A percentile compares a stretch with the other conserved stretches of the same genome.
phyloP scores from a whole-genome alignment of 441 rosid species.

The Populus hybrid region DNA sequence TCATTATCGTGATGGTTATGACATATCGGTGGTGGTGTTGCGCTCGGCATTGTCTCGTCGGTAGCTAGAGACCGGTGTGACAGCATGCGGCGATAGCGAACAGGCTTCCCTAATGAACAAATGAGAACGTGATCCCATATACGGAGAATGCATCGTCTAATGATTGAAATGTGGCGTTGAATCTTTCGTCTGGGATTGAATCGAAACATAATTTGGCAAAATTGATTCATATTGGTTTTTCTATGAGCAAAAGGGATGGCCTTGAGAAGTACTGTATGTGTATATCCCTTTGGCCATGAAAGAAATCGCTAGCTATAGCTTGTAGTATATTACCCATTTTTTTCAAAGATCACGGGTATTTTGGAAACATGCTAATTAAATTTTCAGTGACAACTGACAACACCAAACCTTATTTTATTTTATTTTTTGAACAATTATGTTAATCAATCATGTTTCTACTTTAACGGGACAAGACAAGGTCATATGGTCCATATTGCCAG shows the following conservation, averaged over 20 bases:
- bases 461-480: conserved; percentile 28
- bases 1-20: conserved; percentile 28
- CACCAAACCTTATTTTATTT: conserved; percentile 14
- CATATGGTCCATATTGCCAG: conserved; percentile 10
- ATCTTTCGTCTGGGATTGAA: conserved; percentile 38
- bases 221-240: conserved; percentile 19
- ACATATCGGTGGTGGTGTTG: not conserved
- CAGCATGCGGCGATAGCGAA: conserved; percentile 41
- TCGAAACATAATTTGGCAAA: conserved; percentile 26
- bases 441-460: conserved; percentile 27
- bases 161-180: conserved; percentile 44
- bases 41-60: not conserved
- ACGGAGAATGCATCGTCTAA: conserved; percentile 52
- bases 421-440: not conserved
- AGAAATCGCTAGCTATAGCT: not conserved
- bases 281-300: conserved; percentile 36
- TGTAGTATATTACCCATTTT: not conserved
- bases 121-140: conserved; percentile 41
- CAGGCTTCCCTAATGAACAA: conserved; percentile 50
- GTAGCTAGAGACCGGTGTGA: conserved; percentile 1
- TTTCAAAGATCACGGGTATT: not conserved
- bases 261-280: conserved; percentile 12
- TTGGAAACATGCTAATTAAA: not conserved
- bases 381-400: conserved; percentile 3
- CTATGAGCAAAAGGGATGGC: conserved; percentile 29